Percentiles rank a stretch among this genome's conserved stretches.
phyloP scores from a whole-genome alignment of 176 grass and related monocot genomes.

The Rhynchospora pubera region DNA sequence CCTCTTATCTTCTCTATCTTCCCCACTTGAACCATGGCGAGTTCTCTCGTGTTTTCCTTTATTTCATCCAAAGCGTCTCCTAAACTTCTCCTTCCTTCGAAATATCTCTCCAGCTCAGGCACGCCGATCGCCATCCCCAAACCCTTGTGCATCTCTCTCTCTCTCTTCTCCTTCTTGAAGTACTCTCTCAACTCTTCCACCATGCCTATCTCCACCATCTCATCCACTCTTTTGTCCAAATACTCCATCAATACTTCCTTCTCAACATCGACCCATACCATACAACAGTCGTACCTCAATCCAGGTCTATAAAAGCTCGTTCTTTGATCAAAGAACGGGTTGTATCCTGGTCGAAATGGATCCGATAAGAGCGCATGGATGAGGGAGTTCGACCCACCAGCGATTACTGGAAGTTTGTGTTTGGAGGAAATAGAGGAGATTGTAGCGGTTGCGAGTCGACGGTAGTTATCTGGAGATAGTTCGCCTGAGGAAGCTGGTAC shows the following conservation, averaged over 20 bases:
- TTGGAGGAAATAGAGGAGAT: conserved; percentile 33
- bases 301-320: conserved; percentile 21
- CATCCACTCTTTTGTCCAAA: conserved; percentile 78
- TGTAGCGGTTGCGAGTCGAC: conserved; percentile 25
- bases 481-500: conserved; percentile 36
- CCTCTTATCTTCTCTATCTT: conserved; percentile 58
- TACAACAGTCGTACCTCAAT: conserved; percentile 58
- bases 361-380: conserved; percentile 51
- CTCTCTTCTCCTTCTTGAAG: conserved; percentile 43
- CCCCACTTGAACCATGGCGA: conserved; percentile 54
- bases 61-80: conserved; percentile 48
- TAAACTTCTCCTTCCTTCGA: conserved; percentile 32
- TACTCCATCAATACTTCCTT: conserved; percentile 39
- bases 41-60: conserved; percentile 72
- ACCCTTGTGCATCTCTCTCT: conserved; percentile 49
- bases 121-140: conserved; percentile 78
- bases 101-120: conserved; percentile 54
- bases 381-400: conserved; percentile 89
- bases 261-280: conserved; percentile 86
- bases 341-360: conserved; percentile 20
- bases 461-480: conserved; percentile 30
- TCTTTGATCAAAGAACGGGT: conserved; percentile 52
- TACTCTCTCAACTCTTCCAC: conserved; percentile 60
- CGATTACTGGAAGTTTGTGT: conserved; percentile 48
- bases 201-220: conserved; percentile 76